Percentiles rank a stretch among this genome's conserved stretches.
phyloP scores from a whole-genome alignment of 1,284 basidiomycete species.

The Singerocomus inundabilis region DNA sequence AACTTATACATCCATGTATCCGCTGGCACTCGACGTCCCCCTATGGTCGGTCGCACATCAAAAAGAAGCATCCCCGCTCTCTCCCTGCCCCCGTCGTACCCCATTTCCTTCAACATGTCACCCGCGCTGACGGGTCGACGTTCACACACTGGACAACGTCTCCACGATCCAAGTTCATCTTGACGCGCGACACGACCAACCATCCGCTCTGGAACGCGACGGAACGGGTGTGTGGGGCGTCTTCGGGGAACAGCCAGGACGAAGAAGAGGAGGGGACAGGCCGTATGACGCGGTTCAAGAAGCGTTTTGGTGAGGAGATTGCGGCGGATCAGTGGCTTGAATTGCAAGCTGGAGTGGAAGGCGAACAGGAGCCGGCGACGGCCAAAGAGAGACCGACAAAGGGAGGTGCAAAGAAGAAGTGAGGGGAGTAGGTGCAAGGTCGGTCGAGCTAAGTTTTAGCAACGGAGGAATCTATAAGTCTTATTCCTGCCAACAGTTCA shows the following conservation, averaged over 20 bases:
- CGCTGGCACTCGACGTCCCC: slow-evolving; percentile 64
- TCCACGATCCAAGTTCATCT: slow-evolving; percentile 67
- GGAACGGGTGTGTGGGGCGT: slow-evolving; percentile 49
- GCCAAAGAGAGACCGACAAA: slow-evolving; percentile 26
- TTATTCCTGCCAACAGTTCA: background rate
- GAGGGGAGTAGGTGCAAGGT: slow-evolving; percentile 1
- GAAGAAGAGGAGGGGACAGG: slow-evolving; percentile 70
- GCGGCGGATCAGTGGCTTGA: slow-evolving; percentile 37
- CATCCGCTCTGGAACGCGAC: slow-evolving; percentile 76
- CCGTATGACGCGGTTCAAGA: slow-evolving; percentile 76
- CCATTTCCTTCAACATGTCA: slow-evolving; percentile 79
- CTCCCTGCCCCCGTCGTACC: slow-evolving; percentile 82
- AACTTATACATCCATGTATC: slow-evolving; percentile 7
- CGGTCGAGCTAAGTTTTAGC: background rate
- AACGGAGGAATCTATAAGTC: background rate
- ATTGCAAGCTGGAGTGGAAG: slow-evolving; percentile 25
- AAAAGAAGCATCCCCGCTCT: slow-evolving; percentile 60
- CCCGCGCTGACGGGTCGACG: slow-evolving; percentile 83
- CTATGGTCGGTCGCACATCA: slow-evolving; percentile 75
- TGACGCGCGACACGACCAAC: slow-evolving; percentile 84
- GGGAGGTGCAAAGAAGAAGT: slow-evolving; percentile 22
- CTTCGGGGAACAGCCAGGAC: slow-evolving; percentile 62
- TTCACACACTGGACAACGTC: slow-evolving; percentile 86
- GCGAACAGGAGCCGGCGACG: slow-evolving; percentile 30
- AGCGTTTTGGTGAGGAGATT: slow-evolving; percentile 65